Conservation (phyloP, 2,329 filamentous ascomycete genomes). For the Penicillium griseofulvum region DNA sequence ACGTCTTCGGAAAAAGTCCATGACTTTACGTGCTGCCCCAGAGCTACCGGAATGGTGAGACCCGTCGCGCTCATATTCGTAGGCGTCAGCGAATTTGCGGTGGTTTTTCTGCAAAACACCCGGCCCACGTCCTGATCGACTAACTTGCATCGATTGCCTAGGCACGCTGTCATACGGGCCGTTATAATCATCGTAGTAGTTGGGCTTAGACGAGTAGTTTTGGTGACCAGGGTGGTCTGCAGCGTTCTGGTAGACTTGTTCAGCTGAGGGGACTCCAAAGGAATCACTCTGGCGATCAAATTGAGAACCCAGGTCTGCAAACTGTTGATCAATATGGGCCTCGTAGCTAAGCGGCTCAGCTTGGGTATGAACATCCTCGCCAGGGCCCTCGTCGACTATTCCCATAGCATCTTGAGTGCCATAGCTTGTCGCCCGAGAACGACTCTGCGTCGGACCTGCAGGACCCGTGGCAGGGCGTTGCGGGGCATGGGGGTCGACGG, state of each 20-base stretch:
- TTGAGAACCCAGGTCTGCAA: conserved; percentile 40
- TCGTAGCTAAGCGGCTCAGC: conserved; percentile 36
- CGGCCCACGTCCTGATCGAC: conserved; percentile 41
- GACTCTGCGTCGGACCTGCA: conserved; percentile 13
- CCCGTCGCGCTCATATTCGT: conserved; percentile 64
- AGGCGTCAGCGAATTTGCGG: conserved; percentile 81
- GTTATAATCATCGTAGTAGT: conserved; percentile 51
- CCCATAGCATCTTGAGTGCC: conserved; percentile 33
- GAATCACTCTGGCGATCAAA: conserved; percentile 31
- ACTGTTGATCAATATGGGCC: conserved; percentile 43
- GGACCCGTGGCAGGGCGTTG: conserved; percentile 40
- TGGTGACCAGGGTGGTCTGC: conserved; percentile 32
- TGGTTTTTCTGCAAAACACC: conserved; percentile 79
- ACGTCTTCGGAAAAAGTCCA: conserved; percentile 95
- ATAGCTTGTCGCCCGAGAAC: conserved; percentile 33
- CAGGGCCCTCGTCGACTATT: conserved; percentile 29
- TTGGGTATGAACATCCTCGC: conserved; percentile 29
- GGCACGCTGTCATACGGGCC: conserved; percentile 40
- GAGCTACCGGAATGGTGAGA: conserved; percentile 76
- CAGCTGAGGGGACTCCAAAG: conserved; percentile 29
- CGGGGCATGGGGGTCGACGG: conserved; percentile 24
- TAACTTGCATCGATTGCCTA: conserved; percentile 44
- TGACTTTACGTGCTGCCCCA: conserved; percentile 84
- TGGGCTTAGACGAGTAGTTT: conserved; percentile 35
- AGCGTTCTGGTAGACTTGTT: conserved; percentile 32